Percentiles rank a stretch among this genome's conserved stretches.
Evolutionary conservation across 2,329 filamentous ascomycete species (phyloP).

Genomic region (Blastomyces silverae): DNA sequence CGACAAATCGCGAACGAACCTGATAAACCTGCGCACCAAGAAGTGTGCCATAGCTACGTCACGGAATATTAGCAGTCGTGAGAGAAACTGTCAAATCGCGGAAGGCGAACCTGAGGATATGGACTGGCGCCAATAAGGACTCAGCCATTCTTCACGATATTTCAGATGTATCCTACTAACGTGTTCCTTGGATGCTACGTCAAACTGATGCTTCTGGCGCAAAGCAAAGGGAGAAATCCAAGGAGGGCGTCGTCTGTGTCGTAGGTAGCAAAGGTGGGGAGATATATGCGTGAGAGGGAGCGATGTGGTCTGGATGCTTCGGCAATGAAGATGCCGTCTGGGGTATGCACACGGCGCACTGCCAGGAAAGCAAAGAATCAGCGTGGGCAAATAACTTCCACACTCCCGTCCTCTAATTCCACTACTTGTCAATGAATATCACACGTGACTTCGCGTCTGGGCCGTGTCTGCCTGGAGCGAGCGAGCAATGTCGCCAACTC

Average conservation of each 20-base stretch:
- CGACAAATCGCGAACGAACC: conserved; percentile 40
- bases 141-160: conserved; percentile 16
- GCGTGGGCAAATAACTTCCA: not conserved
- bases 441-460: conserved; percentile 37
- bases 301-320: not conserved
- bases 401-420: conserved; percentile 8
- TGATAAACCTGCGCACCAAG: conserved; percentile 84
- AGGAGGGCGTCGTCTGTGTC: not conserved
- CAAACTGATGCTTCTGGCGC: not conserved
- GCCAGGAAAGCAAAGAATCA: not conserved
- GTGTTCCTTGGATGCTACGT: not conserved
- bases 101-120: conserved; percentile 22
- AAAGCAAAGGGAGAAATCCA: not conserved
- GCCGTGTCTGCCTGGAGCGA: conserved; percentile 36
- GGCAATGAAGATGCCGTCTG: not conserved
- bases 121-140: conserved; percentile 19
- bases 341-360: not conserved
- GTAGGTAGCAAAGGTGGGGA: not conserved
- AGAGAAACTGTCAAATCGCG: not conserved
- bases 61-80: conserved; percentile 17
- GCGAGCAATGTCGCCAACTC: not conserved
- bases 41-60: conserved; percentile 70
- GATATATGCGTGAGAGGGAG: not conserved
- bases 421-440: conserved; percentile 25
- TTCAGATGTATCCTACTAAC: not conserved